phyloP scores from a whole-genome alignment of 345 rosid genomes.

The Physaria fendleri region DNA sequence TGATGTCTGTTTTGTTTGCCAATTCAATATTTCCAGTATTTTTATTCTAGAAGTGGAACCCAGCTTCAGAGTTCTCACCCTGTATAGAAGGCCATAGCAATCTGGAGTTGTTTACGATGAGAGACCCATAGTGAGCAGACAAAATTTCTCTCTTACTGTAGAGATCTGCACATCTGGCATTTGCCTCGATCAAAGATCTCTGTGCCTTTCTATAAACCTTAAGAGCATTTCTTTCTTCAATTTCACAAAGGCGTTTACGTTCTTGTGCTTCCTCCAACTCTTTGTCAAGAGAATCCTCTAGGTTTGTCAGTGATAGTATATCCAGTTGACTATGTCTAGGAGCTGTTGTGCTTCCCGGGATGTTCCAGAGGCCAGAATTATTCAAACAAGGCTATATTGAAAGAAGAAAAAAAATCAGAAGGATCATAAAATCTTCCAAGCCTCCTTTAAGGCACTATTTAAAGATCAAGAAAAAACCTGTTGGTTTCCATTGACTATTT shows the following conservation, averaged over 20 bases:
- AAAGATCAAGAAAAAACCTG: constrained; percentile 40
- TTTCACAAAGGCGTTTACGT: constrained; percentile 57
- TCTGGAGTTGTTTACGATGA: constrained; percentile 50
- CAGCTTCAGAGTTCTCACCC: constrained; percentile 36
- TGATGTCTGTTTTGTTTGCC: constrained; percentile 37
- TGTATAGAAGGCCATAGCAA: constrained; percentile 47
- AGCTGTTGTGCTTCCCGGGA: constrained; percentile 33
- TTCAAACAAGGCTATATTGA: constrained; percentile 40
- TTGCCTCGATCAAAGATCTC: constrained; percentile 84
- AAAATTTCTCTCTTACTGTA: constrained; percentile 69
- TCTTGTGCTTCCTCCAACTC: constrained; percentile 86
- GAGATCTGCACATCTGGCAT: constrained; percentile 64
- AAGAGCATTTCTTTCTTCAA: constrained; percentile 93
- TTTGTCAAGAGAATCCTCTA: constrained; percentile 83
- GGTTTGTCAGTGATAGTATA: constrained; percentile 43
- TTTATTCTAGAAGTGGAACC: constrained; percentile 31
- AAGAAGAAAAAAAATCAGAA: constrained; percentile 17
- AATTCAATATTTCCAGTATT: constrained; percentile 35
- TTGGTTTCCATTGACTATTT: constrained; percentile 21
- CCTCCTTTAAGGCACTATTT: constrained; percentile 5
- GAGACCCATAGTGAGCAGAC: constrained; percentile 61
- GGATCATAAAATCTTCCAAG: constrained; percentile 9
- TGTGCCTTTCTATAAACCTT: constrained; percentile 83
- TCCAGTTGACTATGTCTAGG: constrained; percentile 34
- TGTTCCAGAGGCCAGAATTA: constrained; percentile 35